Evolutionary conservation across 2,329 filamentous ascomycete species (phyloP).

Genomic region (Leptographium galeiforme): DNA sequence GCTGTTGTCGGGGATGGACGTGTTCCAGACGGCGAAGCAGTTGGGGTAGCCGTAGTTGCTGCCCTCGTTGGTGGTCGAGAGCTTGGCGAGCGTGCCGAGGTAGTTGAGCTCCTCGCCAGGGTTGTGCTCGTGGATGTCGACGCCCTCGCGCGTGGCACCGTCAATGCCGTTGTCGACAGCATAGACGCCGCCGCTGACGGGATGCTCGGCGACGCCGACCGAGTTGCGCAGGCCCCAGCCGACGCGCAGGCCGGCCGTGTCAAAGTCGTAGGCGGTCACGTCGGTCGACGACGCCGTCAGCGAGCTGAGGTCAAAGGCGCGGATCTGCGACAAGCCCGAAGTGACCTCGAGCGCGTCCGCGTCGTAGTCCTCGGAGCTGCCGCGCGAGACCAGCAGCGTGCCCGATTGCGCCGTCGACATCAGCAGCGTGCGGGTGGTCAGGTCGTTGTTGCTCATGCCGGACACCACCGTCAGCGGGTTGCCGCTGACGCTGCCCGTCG

Average conservation of each 20-base stretch:
- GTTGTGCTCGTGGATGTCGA: slow-evolving; percentile 51
- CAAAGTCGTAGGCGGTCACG: slow-evolving; percentile 24
- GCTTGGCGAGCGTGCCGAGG: slow-evolving; percentile 43
- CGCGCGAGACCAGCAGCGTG: slow-evolving; percentile 48
- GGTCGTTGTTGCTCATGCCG: slow-evolving; percentile 45
- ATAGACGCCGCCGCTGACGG: slow-evolving; percentile 15
- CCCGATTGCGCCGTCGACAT: slow-evolving; percentile 31
- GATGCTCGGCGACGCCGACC: slow-evolving; percentile 47
- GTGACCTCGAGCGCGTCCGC: slow-evolving; percentile 30
- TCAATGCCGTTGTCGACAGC: slow-evolving; percentile 13
- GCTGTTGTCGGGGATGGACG: slow-evolving; percentile 27
- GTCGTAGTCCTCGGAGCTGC: slow-evolving; percentile 52
- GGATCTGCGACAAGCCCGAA: slow-evolving; percentile 54
- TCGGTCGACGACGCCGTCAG: not conserved
- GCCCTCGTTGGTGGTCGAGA: slow-evolving; percentile 16
- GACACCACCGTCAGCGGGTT: slow-evolving; percentile 39
- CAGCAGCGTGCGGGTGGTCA: slow-evolving; percentile 54
- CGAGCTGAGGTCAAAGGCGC: slow-evolving; percentile 34
- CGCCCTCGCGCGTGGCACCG: slow-evolving; percentile 36
- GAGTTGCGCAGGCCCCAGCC: slow-evolving; percentile 59
- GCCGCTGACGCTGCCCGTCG: slow-evolving; percentile 26
- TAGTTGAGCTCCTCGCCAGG: slow-evolving; percentile 62
- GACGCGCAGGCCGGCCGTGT: slow-evolving; percentile 30
- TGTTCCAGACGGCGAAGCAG: slow-evolving; percentile 55
- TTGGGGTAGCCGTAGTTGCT: slow-evolving; percentile 58